Conservation (phyloP, 805 yeast genomes). For the Candida sakaeoensis region DNA sequence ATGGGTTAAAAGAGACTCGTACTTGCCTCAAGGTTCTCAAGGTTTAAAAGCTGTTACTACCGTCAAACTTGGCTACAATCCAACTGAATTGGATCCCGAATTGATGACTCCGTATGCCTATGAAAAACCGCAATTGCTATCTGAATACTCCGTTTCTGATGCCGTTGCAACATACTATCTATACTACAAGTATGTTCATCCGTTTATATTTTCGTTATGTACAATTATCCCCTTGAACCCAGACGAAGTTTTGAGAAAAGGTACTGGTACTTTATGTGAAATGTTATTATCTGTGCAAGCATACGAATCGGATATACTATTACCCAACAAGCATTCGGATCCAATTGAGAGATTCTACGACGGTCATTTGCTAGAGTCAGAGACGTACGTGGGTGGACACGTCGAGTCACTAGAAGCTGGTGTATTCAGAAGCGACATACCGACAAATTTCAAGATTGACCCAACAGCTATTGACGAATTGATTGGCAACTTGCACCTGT, state of each 20-base stretch:
- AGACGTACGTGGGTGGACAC: slow-evolving; percentile 98
- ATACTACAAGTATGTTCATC: slow-evolving; percentile 95
- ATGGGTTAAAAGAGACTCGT: slow-evolving; percentile 98
- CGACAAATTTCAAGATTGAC: slow-evolving; percentile 71
- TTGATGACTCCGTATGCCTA: slow-evolving; percentile 97
- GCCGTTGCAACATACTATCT: slow-evolving; percentile 98
- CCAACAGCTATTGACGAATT: slow-evolving; percentile 81
- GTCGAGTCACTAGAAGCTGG: slow-evolving; percentile 98
- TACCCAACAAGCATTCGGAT: slow-evolving; percentile 92
- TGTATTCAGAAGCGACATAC: slow-evolving; percentile 87
- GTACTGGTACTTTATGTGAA: slow-evolving; percentile 98
- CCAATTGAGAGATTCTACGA: slow-evolving; percentile 93
- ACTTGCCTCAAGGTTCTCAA: slow-evolving; percentile 96
- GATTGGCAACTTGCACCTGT: slow-evolving; percentile 64
- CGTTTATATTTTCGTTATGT: slow-evolving; percentile 92
- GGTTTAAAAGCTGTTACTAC: slow-evolving; percentile 98
- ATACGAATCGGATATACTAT: slow-evolving; percentile 64
- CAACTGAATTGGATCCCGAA: slow-evolving; percentile 95
- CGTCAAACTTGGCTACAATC: slow-evolving; percentile 91
- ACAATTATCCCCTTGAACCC: slow-evolving; percentile 95
- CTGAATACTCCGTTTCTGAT: slow-evolving; percentile 98
- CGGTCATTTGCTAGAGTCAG: slow-evolving; percentile 91
- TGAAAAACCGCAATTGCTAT: slow-evolving; percentile 84
- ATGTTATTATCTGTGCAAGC: slow-evolving; percentile 98
- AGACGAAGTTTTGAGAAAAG: slow-evolving; percentile 92